Conservation (phyloP, 352 stramenopile genomes). For the Globisporangium nagaii region DNA sequence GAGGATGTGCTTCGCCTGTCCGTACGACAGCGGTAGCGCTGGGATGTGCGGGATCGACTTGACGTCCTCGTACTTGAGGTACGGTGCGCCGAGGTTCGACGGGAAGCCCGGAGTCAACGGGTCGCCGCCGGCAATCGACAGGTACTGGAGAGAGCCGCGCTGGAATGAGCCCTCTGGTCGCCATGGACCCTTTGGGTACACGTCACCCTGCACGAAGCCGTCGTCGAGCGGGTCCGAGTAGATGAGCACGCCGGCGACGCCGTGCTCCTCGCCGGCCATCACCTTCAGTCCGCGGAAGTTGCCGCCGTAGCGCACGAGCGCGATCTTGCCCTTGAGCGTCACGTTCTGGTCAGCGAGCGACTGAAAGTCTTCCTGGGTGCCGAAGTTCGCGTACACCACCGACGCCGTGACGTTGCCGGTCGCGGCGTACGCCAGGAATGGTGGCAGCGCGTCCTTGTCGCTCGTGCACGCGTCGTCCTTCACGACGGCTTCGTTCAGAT, state of each 20-base stretch:
- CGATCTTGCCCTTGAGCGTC: slow-evolving; percentile 73
- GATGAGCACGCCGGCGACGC: slow-evolving; percentile 78
- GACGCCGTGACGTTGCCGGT: slow-evolving; percentile 65
- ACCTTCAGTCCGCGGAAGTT: slow-evolving; percentile 77
- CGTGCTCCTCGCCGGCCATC: slow-evolving; percentile 73
- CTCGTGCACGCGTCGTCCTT: slow-evolving; percentile 61
- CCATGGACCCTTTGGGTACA: slow-evolving; percentile 82
- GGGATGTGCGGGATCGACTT: slow-evolving; percentile 65
- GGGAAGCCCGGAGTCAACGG: slow-evolving; percentile 47
- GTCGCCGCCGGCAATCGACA: slow-evolving; percentile 68
- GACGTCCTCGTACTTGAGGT: slow-evolving; percentile 36
- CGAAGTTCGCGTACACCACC: slow-evolving; percentile 89
- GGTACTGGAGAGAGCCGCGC: slow-evolving; percentile 82
- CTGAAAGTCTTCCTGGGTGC: slow-evolving; percentile 73
- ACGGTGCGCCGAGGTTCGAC: slow-evolving; percentile 35
- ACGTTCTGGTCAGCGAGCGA: slow-evolving; percentile 63
- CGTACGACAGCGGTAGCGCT: slow-evolving; percentile 71
- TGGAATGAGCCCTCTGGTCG: slow-evolving; percentile 77
- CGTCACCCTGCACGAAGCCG: slow-evolving; percentile 50
- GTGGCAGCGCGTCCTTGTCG: slow-evolving; percentile 45
- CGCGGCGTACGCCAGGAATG: slow-evolving; percentile 81
- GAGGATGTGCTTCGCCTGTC: slow-evolving; percentile 75
- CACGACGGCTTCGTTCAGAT: slow-evolving; percentile 59
- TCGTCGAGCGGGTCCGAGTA: slow-evolving; percentile 88
- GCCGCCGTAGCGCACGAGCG: slow-evolving; percentile 77